Percentiles rank a stretch among this genome's conserved stretches.
Conservation (phyloP, 164 flowering plant genomes). For the Echeveria elegans region DNA sequence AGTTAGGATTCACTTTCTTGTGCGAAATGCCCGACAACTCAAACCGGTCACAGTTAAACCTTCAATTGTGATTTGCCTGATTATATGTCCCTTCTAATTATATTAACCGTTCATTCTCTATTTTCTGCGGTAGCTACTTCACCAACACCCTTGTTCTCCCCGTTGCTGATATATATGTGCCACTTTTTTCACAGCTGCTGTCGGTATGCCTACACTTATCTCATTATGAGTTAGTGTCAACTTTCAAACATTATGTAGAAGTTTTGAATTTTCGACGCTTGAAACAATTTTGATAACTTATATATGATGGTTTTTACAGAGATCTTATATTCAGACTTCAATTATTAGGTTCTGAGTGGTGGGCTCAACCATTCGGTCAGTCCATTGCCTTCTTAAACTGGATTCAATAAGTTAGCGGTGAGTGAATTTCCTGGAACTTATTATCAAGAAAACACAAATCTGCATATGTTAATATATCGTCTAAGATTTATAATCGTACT, state of each 20-base stretch:
- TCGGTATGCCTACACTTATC: conserved; percentile 45
- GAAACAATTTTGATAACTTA: no score
- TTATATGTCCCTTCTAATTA: neutral
- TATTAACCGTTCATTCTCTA: neutral
- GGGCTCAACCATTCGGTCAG: conserved; percentile 62
- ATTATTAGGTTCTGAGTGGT: conserved; percentile 97
- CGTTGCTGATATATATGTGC: conserved; percentile 61
- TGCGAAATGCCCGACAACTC: neutral
- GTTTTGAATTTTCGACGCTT: neutral
- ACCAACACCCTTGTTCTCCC: conserved; percentile 83
- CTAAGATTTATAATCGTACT: neutral
- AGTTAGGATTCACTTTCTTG: neutral
- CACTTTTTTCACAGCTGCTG: conserved; percentile 75
- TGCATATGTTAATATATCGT: neutral
- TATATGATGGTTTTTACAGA: neutral
- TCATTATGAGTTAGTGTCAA: neutral
- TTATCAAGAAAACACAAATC: neutral
- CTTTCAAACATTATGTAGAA: neutral
- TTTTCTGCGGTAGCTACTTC: conserved; percentile 43
- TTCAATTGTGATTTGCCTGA: neutral
- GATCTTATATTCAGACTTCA: neutral
- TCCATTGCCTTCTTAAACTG: conserved; percentile 71
- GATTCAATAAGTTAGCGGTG: conserved; percentile 71
- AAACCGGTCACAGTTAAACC: neutral
- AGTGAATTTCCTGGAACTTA: conserved; percentile 8